Percentiles rank a stretch among this genome's conserved stretches.
Conservation (phyloP, 2,329 filamentous ascomycete genomes). For the Byssochlamys sp. region DNA sequence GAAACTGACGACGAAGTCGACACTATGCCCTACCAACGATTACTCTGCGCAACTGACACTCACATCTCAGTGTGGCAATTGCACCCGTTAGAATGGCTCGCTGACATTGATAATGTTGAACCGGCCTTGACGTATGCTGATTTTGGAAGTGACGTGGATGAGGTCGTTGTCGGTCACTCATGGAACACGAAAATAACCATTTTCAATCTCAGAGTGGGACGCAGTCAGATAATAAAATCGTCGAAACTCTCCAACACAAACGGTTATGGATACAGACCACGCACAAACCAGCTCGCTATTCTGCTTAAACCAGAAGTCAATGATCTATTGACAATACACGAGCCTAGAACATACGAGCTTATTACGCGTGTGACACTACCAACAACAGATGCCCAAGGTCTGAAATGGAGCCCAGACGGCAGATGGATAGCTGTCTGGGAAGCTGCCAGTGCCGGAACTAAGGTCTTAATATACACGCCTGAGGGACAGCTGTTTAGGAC, state of each 20-base stretch:
- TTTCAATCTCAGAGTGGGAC: slow-evolving; percentile 24
- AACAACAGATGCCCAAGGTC: slow-evolving; percentile 47
- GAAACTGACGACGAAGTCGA: slow-evolving; percentile 2
- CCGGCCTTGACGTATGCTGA: slow-evolving; percentile 24
- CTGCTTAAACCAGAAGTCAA: slow-evolving; percentile 29
- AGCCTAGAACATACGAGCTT: slow-evolving; percentile 24
- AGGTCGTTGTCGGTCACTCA: slow-evolving; percentile 30
- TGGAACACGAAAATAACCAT: slow-evolving; percentile 32
- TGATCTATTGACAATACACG: slow-evolving; percentile 32
- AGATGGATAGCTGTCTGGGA: slow-evolving; percentile 52
- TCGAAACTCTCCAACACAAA: slow-evolving; percentile 30
- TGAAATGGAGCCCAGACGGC: slow-evolving; percentile 53
- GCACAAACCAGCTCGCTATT: slow-evolving; percentile 31
- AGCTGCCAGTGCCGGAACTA: slow-evolving; percentile 41
- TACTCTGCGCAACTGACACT: slow-evolving; percentile 25
- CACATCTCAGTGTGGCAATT: slow-evolving; percentile 30
- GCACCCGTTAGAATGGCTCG: slow-evolving; percentile 25
- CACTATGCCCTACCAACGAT: slow-evolving; percentile 16
- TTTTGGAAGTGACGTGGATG: slow-evolving; percentile 28
- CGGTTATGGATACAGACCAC: slow-evolving; percentile 31
- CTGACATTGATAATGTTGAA: slow-evolving; percentile 34
- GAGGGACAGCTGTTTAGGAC: slow-evolving; percentile 51
- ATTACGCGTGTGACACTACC: slow-evolving; percentile 29
- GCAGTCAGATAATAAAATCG: slow-evolving; percentile 29
- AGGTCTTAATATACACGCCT: slow-evolving; percentile 48